Evolutionary conservation across 73 alveolate genomes (phyloP), one percentile per base, ranked within the genome.

Genomic region (Paramecium pentaurelia): DNA sequence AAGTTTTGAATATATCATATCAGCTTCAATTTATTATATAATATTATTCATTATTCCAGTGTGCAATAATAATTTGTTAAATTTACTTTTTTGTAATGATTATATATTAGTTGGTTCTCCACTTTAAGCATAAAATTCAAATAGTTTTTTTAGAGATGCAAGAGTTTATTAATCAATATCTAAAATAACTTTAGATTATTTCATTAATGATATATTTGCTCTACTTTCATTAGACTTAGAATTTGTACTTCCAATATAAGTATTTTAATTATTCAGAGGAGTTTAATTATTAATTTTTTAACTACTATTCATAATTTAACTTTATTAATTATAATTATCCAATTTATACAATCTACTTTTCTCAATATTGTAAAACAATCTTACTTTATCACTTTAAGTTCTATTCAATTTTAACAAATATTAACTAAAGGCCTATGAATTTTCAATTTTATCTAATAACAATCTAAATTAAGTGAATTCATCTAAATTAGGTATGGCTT

Each of bases 61-160:
- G 11, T 71, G 49, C 32, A 12, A 32, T 34, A 71, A 30, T 32
- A 71, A 30, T 71, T 71, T 22, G 14, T 71, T 71, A 71, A 71
- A 71, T 34, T 71, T 71, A 4, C 32, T 71, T 27, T 71, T 71
- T 38, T 71, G 22, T 71, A 71, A 34, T 0, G 59, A 32, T 27
- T 71, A 71, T 27, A 71, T 36, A 71, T 71, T 71, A 8, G 58
- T 71, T 12, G 86, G 86, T 32, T 71, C 86, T 22, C 86, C 86
- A n/a, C 32, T 71, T 32, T 71, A 27, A 30, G 86, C 86, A 71
- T 71, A 71, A 30, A 20, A 36, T 71, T 71, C 86, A 34, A 71
- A 71, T 12, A 71, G 14, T 27, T n/a, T 71, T 7, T 71, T 71
- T 12, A 71, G n/a, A 30, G 34, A 32, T 71, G n/a, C 6, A 27